A percentile compares a stretch with the other conserved stretches of the same genome.
Conservation (phyloP, 83 land plant species). For the Picea abies region DNA sequence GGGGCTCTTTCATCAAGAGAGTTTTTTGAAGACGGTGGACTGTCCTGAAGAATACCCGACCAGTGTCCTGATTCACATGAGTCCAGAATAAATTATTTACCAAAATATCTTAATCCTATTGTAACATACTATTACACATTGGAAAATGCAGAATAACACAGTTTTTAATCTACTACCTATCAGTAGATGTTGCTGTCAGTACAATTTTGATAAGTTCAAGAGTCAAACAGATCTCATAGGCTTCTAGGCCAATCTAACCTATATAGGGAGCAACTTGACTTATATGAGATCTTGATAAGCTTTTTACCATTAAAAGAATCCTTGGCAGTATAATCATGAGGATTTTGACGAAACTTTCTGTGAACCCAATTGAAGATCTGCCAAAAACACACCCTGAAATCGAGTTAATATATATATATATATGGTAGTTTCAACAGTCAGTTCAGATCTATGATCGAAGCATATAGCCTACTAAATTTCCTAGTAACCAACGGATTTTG, state of each 20-base stretch:
- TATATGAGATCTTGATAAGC: too few relatives aligned
- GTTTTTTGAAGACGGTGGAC: background rate
- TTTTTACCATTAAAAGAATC: slow-evolving; percentile 9
- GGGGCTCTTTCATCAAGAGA: slow-evolving; percentile 13
- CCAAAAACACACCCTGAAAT: background rate
- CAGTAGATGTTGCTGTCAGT: background rate
- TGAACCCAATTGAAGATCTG: slow-evolving; percentile 18
- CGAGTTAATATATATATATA: background rate
- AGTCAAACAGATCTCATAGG: background rate
- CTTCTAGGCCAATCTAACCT: background rate
- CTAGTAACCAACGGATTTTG: background rate
- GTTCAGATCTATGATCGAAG: background rate
- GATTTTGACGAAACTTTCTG: slow-evolving; percentile 10
- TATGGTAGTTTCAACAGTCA: background rate
- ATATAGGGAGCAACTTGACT: too few relatives aligned
- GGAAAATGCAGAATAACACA: background rate
- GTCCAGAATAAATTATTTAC: too few relatives aligned
- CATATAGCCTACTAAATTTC: background rate
- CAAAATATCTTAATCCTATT: background rate
- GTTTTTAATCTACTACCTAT: background rate
- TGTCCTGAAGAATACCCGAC: background rate
- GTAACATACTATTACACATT: background rate
- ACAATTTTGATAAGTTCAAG: background rate
- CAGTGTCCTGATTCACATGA: too few relatives aligned
- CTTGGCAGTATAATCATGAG: slow-evolving; percentile 14